Evolutionary conservation across 441 rosid genomes (phyloP).

Genomic region (Gossypium laxum): DNA sequence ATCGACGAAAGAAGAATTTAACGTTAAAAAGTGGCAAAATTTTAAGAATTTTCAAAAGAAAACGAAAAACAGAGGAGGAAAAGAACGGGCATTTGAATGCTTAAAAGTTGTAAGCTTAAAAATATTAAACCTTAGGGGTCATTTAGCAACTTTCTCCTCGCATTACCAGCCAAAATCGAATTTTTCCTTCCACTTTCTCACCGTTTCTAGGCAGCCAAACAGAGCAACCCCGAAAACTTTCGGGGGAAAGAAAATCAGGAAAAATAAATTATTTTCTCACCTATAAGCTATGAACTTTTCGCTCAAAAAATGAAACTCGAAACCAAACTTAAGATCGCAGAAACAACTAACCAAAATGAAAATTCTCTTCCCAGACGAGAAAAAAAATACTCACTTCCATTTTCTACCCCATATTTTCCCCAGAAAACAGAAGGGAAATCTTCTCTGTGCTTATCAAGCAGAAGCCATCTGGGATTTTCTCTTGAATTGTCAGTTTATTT

Average conservation of each 20-base stretch:
- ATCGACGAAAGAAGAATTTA: not conserved
- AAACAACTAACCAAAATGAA: conserved; percentile 12
- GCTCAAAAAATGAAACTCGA: conserved; percentile 9
- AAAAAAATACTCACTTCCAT: conserved; percentile 14
- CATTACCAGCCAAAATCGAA: conserved; percentile 12
- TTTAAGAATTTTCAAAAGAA: not conserved
- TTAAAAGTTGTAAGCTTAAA: not conserved
- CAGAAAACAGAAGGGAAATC: conserved; percentile 16
- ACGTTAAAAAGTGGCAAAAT: not conserved
- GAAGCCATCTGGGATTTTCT: conserved; percentile 12
- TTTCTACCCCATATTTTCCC: conserved; percentile 34
- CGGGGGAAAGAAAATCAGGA: not conserved
- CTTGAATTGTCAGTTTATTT: not conserved
- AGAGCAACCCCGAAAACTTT: conserved; percentile 6
- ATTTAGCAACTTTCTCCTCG: not conserved
- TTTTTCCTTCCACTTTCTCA: not conserved
- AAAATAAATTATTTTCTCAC: conserved; percentile 19
- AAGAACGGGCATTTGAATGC: not conserved
- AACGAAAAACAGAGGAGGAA: not conserved
- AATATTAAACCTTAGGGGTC: not conserved
- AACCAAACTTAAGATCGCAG: conserved; percentile 18
- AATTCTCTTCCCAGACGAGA: not conserved
- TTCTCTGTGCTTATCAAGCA: conserved; percentile 14
- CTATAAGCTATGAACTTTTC: conserved; percentile 23
- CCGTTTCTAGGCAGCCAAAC: conserved; percentile 19